Conservation (phyloP, 495 filamentous ascomycete species). For the Hamigera avellanea region DNA sequence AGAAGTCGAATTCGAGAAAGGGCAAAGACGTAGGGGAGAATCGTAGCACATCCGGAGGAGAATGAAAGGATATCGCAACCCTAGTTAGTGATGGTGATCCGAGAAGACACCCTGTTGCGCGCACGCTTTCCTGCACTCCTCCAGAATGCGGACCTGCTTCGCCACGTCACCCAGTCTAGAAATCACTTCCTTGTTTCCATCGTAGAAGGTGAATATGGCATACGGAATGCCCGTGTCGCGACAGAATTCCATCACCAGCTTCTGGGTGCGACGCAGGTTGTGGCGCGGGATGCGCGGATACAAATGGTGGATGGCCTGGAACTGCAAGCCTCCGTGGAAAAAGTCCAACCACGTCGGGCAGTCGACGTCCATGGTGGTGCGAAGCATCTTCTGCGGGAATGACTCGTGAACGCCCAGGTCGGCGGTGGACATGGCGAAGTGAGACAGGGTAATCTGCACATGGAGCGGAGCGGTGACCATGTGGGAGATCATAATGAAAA, state of each 20-base stretch:
- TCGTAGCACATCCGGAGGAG: too few relatives aligned
- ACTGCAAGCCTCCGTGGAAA: constrained; percentile 91
- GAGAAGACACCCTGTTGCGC: constrained; percentile 23
- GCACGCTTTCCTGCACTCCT: constrained; percentile 66
- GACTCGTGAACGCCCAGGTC: constrained; percentile 81
- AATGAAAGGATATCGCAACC: too few relatives aligned
- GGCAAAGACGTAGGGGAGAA: too few relatives aligned
- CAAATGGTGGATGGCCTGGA: constrained; percentile 92
- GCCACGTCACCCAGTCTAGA: constrained; percentile 73
- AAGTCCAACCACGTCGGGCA: constrained; percentile 94
- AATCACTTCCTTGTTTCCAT: constrained; percentile 85
- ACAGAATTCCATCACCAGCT: constrained; percentile 80
- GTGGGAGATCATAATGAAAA: constrained; percentile 79
- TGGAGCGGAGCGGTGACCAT: constrained; percentile 79
- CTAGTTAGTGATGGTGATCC: background rate
- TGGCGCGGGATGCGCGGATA: constrained; percentile 92
- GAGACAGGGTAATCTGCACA: constrained; percentile 89
- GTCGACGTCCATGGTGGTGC: constrained; percentile 97
- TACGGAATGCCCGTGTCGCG: constrained; percentile 87
- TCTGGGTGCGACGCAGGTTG: constrained; percentile 76
- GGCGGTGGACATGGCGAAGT: constrained; percentile 94
- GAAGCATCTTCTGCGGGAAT: constrained; percentile 92
- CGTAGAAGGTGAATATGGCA: constrained; percentile 84
- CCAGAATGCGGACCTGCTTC: constrained; percentile 75
- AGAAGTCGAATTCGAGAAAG: too few relatives aligned